Base-by-base conservation (phyloP, 768 basidiomycete species). In the Exidia glandulosa region DNA sequence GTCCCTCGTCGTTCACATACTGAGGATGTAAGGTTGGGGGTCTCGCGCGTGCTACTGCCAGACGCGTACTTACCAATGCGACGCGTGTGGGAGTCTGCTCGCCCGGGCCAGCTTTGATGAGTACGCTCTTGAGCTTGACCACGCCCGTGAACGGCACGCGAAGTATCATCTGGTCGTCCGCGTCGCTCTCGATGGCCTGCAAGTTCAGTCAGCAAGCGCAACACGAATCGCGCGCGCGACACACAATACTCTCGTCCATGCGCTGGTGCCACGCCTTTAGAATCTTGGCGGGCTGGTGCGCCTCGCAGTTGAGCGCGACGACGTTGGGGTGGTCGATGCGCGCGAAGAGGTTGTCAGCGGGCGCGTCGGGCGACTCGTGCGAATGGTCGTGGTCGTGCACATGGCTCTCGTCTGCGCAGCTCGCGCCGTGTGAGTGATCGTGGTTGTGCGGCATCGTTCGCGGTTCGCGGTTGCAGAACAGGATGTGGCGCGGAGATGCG, bases 201-300 rank as follows among this genome's bases (percentile, higher is more conserved):
- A 45, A 30, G 55, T 10, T 32, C 54, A 16, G 12, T n/a, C 31
- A 16, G 10, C n/a, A 19, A 37, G 36, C 16, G 32, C 3, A 59
- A 57, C 33, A 33, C 19, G 32, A 4, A 65, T 59, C 48, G 47
- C 36, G 16, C 57, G 61, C 45, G 56, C 32, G 14, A 56, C 23
- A n/a, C 13, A 13, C 19, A 29, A 60, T 34, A 13, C 48, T 73
- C 70, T 94, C 90, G 61, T 87, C 83, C 59, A 81, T 69, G 34
- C 90, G 81, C 61, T 85, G 72, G 65, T 93, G 76, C 93, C 94
- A 95, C 1, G 92, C 86, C 73, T 95, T 96, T 66, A 95, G 85
- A 30, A 90, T 75, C 56, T 77, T 77, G 4, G 81, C 73, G 63
- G 63, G 19, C 68, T 70, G 9, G 41, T 80, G 81, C 58, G 73